Base-by-base conservation (phyloP, 1,284 basidiomycete genomes). In the Ustilago trichophora region DNA sequence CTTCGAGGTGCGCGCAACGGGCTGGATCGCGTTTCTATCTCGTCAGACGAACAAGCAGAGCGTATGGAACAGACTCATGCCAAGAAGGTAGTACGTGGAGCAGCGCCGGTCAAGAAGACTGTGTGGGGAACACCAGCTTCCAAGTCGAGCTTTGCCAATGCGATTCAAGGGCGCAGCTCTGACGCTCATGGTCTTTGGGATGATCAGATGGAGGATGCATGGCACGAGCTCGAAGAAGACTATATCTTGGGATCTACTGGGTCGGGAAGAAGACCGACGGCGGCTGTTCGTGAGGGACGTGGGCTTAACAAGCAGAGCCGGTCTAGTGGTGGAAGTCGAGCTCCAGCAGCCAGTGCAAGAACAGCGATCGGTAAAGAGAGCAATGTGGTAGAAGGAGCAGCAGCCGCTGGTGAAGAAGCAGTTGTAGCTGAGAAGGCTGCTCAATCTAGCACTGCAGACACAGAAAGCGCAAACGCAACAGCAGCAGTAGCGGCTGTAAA, bases 51-150 rank as follows among this genome's bases (percentile, higher is more conserved):
- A 19, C 53, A 62, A 32, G 25, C 58, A 13, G 58, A 57, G 12
- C 57, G 48, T 19, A 25, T 10, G 3, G 27, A 35, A 16, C 46
- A 41, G 16, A 32, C 38, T 15, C 16, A 13, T 15, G 21, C 18
- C 18, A 38, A 27, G 8, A 38, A 38, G 40, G 24, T 47, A n/a
- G 13, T 31, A 12, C 38, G 43, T 13, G 31, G 25, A 15, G 16
- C 52, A 15, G 35, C 29, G 7, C 37, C 58, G 5, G 44, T 50
- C 9, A 69, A 66, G 25, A 74, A 65, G 55, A 80, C 78, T 24
- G 78, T 80, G 6, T 80, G 78, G 78, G 78, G 78, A 16, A 80
- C 78, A 19, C 73, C 70, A 16, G 73, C 77, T 1, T 62, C 73
- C 11, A 48, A 43, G 22, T 43, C 56, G 26, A 56, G 57, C 55